Percentiles rank a stretch among this genome's conserved stretches.
Conservation (phyloP, 805 yeast species). For the Candida glaebosa region DNA sequence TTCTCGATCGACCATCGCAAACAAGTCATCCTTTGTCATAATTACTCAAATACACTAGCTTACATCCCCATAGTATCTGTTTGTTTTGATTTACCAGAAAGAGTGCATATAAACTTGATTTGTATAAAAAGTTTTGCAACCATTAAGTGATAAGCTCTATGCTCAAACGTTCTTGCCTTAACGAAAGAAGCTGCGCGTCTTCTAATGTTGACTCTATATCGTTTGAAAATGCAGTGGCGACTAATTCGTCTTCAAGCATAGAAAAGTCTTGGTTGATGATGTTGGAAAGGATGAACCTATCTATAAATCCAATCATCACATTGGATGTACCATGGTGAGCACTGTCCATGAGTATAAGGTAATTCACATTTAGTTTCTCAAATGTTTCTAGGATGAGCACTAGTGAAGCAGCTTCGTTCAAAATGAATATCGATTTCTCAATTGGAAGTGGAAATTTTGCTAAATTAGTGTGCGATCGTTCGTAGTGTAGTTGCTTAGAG, state of each 20-base stretch:
- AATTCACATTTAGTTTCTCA: slow-evolving; percentile 37
- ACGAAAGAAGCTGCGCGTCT: slow-evolving; percentile 5
- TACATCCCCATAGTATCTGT: too few species aligned
- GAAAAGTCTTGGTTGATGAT: slow-evolving; percentile 26
- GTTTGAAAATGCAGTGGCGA: slow-evolving; percentile 5
- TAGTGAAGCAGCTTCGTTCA: slow-evolving; percentile 29
- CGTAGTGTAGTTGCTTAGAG: slow-evolving; percentile 24
- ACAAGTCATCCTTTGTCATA: slow-evolving; percentile 1
- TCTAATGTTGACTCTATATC: slow-evolving; percentile 17
- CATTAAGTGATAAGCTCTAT: slow-evolving; percentile 27
- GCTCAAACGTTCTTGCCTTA: slow-evolving; percentile 21
- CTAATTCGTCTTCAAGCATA: slow-evolving; percentile 14
- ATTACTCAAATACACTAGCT: too few species aligned
- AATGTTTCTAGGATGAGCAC: slow-evolving; percentile 33
- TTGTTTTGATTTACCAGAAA: neutral
- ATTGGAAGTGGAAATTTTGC: slow-evolving; percentile 14
- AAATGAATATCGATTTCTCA: slow-evolving; percentile 21
- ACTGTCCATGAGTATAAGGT: slow-evolving; percentile 24
- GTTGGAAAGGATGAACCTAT: slow-evolving; percentile 31
- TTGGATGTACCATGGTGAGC: slow-evolving; percentile 8
- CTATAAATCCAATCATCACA: slow-evolving; percentile 34
- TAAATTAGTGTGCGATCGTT: slow-evolving; percentile 10
- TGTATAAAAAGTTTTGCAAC: slow-evolving; percentile 1
- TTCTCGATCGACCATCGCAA: slow-evolving; percentile 2
- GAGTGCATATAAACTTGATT: slow-evolving; percentile 2